phyloP scores from a whole-genome alignment of 495 filamentous ascomycete species.

The Aspergillus incahuasiensis region DNA sequence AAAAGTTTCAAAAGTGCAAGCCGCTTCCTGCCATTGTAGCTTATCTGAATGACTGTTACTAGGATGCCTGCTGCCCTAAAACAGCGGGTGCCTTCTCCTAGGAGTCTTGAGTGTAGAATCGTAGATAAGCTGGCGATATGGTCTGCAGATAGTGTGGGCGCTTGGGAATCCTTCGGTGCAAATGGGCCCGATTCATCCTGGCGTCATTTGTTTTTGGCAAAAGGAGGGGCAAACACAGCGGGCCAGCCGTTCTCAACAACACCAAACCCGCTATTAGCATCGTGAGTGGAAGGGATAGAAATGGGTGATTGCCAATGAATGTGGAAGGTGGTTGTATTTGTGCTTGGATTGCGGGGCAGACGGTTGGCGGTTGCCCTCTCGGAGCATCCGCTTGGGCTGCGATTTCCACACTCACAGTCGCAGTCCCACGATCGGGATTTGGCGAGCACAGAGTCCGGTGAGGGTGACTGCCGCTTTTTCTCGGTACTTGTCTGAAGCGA shows the following conservation, averaged over 20 bases:
- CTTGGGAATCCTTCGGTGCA: not conserved
- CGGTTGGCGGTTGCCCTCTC: not conserved
- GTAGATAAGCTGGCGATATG: not conserved
- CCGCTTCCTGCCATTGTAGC: slow-evolving; percentile 9
- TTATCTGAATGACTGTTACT: slow-evolving; percentile 12
- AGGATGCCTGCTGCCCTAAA: not conserved
- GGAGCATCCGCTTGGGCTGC: not conserved
- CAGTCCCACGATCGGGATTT: too few relatives aligned
- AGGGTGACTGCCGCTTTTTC: not conserved
- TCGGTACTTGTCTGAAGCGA: not conserved
- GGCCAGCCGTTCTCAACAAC: not conserved
- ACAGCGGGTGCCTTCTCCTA: slow-evolving; percentile 4
- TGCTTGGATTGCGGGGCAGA: not conserved
- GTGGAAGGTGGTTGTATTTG: not conserved
- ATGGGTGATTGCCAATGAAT: not conserved
- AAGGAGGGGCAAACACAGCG: not conserved
- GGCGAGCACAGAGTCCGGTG: not conserved
- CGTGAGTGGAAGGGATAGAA: not conserved
- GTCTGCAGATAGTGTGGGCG: not conserved
- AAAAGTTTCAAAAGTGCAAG: slow-evolving; percentile 2
- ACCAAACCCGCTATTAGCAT: not conserved
- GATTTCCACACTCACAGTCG: not conserved
- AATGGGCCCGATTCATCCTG: not conserved
- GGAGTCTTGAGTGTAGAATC: not conserved
- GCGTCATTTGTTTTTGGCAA: slow-evolving; percentile 2